Evolutionary conservation across 345 rosid genomes (phyloP).

Genomic region (Salix arbutifolia): DNA sequence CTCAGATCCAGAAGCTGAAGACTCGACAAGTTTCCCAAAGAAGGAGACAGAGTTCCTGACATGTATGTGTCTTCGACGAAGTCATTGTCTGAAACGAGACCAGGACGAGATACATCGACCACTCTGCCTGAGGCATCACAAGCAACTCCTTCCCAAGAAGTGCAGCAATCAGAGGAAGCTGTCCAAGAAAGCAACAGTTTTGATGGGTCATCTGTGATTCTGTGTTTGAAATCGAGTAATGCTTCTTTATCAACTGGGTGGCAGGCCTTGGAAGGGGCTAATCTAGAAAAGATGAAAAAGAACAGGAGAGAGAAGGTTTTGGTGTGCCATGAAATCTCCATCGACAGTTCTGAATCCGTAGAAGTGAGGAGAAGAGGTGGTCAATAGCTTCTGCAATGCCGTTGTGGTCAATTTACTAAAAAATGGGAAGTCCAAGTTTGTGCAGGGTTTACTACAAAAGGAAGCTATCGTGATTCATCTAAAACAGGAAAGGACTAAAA

Average conservation of each 20-base stretch:
- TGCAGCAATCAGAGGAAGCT: slow-evolving; percentile 48
- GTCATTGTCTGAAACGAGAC: slow-evolving; percentile 28
- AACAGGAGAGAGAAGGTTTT: slow-evolving; percentile 6
- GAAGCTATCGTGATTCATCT: not conserved
- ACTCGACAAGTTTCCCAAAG: slow-evolving; percentile 40
- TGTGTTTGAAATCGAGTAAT: slow-evolving; percentile 45
- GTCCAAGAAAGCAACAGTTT: slow-evolving; percentile 40
- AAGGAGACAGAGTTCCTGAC: slow-evolving; percentile 50
- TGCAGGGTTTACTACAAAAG: not conserved
- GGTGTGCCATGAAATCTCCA: slow-evolving; percentile 16
- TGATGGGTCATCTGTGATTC: slow-evolving; percentile 52
- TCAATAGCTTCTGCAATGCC: not conserved
- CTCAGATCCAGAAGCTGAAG: slow-evolving; percentile 51
- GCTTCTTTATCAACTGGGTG: slow-evolving; percentile 42
- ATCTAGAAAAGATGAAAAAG: not conserved
- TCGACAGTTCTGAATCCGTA: slow-evolving; percentile 7
- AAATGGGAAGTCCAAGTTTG: not conserved
- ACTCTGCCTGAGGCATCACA: slow-evolving; percentile 46
- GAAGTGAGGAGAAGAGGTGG: not conserved
- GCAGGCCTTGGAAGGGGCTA: slow-evolving; percentile 25
- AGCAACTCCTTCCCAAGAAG: slow-evolving; percentile 45
- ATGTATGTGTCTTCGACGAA: slow-evolving; percentile 39
- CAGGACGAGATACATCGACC: slow-evolving; percentile 41
- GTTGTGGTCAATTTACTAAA: not conserved
- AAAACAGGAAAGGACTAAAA: not conserved